Conservation (phyloP, 345 rosid species). For the Salix dunnii region DNA sequence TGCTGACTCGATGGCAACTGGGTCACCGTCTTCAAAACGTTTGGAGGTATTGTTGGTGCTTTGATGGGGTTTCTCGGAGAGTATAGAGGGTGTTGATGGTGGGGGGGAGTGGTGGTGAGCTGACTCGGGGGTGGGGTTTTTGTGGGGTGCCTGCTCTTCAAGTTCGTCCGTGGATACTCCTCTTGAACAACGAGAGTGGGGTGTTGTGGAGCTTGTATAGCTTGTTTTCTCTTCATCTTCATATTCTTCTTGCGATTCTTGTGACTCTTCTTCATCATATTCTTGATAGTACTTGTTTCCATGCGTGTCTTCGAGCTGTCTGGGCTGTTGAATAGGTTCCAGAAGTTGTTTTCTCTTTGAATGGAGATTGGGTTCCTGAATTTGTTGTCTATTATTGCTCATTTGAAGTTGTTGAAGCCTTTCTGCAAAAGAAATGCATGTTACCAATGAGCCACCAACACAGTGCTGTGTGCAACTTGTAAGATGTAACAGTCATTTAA, state of each 20-base stretch:
- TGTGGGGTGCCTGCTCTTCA: conserved; percentile 36
- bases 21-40: conserved; percentile 53
- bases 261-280: conserved; percentile 36
- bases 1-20: conserved; percentile 15
- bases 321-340: conserved; percentile 19
- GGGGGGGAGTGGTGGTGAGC: conserved; percentile 22
- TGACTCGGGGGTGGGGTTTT: conserved; percentile 17
- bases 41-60: conserved; percentile 14
- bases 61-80: conserved; percentile 6
- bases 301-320: conserved; percentile 24
- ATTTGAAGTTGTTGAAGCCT: conserved; percentile 36
- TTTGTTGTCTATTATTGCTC: conserved; percentile 17
- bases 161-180: conserved; percentile 75
- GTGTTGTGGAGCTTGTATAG: conserved; percentile 78
- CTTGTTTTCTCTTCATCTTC: conserved; percentile 76
- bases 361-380: conserved; percentile 40
- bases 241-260: conserved; percentile 50
- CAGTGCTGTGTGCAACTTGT: no score
- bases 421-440: conserved; percentile 22
- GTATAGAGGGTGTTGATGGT: conserved; percentile 14
- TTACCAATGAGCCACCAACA: background rate
- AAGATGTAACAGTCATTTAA: no score
- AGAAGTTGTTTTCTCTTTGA: conserved; percentile 33
- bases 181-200: conserved; percentile 75
- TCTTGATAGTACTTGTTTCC: conserved; percentile 17